Evolutionary conservation across 139 green algal genomes (phyloP).

Genomic region (Raphidocelis subcapitata): DNA sequence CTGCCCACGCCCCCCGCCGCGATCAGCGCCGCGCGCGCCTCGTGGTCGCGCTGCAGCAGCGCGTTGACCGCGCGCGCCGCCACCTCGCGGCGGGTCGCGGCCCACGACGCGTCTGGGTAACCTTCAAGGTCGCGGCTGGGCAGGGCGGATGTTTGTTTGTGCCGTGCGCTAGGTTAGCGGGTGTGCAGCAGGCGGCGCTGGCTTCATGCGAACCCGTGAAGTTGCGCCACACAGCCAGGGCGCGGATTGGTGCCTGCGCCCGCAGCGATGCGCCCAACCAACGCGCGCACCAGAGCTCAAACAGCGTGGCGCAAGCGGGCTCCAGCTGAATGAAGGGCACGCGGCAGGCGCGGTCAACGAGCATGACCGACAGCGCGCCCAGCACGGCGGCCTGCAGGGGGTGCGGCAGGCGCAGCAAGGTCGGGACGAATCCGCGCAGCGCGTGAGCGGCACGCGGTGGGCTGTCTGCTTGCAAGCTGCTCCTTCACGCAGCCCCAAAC

Average conservation of each 20-base stretch:
- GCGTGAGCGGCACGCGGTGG: too few species aligned
- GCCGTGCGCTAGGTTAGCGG: too few species aligned
- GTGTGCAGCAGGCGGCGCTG: too few species aligned
- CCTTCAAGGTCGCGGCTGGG: conserved; percentile 37
- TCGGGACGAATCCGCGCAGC: too few species aligned
- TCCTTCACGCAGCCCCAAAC: too few species aligned
- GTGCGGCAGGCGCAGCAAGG: too few species aligned
- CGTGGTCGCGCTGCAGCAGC: conserved; percentile 41
- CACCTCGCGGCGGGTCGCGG: conserved; percentile 37
- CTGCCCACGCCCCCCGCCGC: conserved; percentile 10
- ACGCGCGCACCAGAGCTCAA: conserved; percentile 54
- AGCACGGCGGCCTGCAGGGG: conserved; percentile 52
- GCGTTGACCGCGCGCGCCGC: conserved; percentile 50
- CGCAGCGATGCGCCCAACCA: too few species aligned
- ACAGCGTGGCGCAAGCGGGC: conserved; percentile 51
- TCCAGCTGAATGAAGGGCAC: conserved; percentile 52
- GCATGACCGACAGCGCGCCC: conserved; percentile 61
- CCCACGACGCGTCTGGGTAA: conserved; percentile 38
- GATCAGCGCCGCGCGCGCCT: conserved; percentile 29
- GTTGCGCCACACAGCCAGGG: too few species aligned
- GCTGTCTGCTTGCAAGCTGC: too few species aligned
- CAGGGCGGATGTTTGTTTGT: too few species aligned
- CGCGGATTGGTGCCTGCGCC: too few species aligned
- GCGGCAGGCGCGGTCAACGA: conserved; percentile 68
- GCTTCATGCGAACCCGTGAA: too few species aligned